These are phyloP conservation scores for Sutorius eximius DNA, from an alignment of 1,284 basidiomycete species.

Conservation along the genomic window DNA sequence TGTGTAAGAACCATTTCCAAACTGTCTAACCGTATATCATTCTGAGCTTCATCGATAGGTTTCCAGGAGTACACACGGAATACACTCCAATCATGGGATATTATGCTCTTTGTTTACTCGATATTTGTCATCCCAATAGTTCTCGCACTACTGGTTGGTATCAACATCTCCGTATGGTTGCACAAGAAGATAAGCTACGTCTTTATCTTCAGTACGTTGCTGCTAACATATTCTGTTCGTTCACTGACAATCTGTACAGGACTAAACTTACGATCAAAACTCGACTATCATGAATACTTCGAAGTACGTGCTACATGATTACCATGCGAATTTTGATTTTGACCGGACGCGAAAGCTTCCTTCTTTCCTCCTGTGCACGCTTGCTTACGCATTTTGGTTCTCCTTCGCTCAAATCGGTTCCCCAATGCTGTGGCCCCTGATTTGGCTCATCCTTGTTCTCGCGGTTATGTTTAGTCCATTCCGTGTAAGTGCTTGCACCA, in stretches of 20 bases:
- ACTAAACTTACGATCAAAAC: conserved; percentile 69
- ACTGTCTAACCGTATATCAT: background rate
- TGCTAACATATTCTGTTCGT: background rate
- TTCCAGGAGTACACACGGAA: conserved; percentile 57
- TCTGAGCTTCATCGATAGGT: conserved; percentile 41
- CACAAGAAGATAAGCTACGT: conserved; percentile 80
- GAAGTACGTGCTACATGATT: conserved; percentile 49
- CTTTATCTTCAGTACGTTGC: conserved; percentile 80
- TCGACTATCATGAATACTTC: conserved; percentile 83
- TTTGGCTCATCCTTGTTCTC: conserved; percentile 74
- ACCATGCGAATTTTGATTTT: background rate
- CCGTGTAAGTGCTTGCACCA: conserved; percentile 47
- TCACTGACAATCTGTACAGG: conserved; percentile 45
- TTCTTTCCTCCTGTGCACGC: conserved; percentile 70
- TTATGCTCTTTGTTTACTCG: conserved; percentile 80
- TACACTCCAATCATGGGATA: conserved; percentile 70
- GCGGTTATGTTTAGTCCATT: conserved; percentile 77
- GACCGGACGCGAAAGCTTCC: conserved; percentile 59
- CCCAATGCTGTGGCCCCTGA: conserved; percentile 71
- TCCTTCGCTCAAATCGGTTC: conserved; percentile 70
- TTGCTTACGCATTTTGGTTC: conserved; percentile 84
- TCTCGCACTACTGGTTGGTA: conserved; percentile 76
- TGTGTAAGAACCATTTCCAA: conserved; percentile 47
- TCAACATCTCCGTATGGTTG: conserved; percentile 82
- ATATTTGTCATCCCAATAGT: conserved; percentile 74